Evolutionary conservation across 2,329 filamentous ascomycete species (phyloP).

Genomic region (Ilyonectria robusta): DNA sequence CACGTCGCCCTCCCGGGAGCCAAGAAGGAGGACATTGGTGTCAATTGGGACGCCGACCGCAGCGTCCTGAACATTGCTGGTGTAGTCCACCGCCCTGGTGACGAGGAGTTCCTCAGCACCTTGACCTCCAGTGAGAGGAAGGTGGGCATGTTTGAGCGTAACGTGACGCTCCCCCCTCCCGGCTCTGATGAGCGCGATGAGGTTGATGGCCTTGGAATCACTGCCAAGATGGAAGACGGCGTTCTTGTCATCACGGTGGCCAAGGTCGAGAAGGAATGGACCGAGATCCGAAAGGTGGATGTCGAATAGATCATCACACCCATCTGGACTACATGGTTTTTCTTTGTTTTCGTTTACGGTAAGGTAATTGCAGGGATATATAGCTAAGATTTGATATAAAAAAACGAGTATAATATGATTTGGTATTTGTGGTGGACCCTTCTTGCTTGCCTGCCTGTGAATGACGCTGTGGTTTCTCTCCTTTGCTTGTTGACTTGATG

Average conservation of each 20-base stretch:
- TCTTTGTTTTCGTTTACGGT: not conserved
- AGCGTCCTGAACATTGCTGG: slow-evolving; percentile 77
- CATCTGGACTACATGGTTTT: not conserved
- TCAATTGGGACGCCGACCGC: slow-evolving; percentile 82
- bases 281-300: slow-evolving; percentile 73
- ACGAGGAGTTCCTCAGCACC: slow-evolving; percentile 77
- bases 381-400: not conserved
- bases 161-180: slow-evolving; percentile 71
- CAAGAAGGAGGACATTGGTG: slow-evolving; percentile 82
- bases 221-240: slow-evolving; percentile 84
- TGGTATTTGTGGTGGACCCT: slow-evolving; percentile 18
- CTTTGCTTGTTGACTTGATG: not conserved
- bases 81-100: slow-evolving; percentile 79
- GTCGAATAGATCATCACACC: slow-evolving; percentile 58
- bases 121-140: slow-evolving; percentile 77
- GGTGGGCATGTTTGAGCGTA: slow-evolving; percentile 82
- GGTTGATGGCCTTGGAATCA: slow-evolving; percentile 77
- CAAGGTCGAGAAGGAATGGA: slow-evolving; percentile 78
- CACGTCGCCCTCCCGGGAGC: slow-evolving; percentile 85
- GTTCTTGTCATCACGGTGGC: slow-evolving; percentile 83
- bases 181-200: slow-evolving; percentile 64
- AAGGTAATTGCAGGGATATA: slow-evolving; percentile 28
- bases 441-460: not conserved
- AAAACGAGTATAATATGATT: slow-evolving; percentile 17
- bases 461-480: not conserved